A percentile compares a stretch with the other conserved stretches of the same genome.
Evolutionary conservation across 371 early-diverging fungal genomes (phyloP).

Genomic region (Lichtheimia ornata): DNA sequence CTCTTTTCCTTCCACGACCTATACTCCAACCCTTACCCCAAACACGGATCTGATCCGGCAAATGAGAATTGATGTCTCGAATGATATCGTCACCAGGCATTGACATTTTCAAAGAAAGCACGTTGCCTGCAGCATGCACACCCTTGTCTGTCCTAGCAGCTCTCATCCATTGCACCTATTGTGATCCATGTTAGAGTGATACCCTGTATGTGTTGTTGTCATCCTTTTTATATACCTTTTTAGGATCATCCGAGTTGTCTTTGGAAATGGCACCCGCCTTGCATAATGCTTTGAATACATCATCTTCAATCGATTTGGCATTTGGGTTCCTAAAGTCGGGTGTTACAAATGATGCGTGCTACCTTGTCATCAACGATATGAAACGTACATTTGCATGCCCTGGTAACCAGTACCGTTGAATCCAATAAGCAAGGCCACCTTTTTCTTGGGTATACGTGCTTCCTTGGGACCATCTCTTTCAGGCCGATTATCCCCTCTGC

Average conservation of each 20-base stretch:
- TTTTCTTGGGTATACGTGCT: slow-evolving; percentile 78
- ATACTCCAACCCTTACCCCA: too few species aligned
- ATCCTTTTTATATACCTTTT: slow-evolving; percentile 62
- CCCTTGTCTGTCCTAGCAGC: slow-evolving; percentile 99
- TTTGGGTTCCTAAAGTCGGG: slow-evolving; percentile 61
- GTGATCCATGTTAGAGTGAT: background rate
- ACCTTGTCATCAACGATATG: background rate
- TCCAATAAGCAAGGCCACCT: slow-evolving; percentile 87
- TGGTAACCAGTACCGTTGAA: slow-evolving; percentile 96
- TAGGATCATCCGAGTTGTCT: slow-evolving; percentile 76
- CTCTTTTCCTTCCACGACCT: too few species aligned
- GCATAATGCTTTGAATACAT: slow-evolving; percentile 75
- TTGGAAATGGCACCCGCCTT: slow-evolving; percentile 78
- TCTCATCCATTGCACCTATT: slow-evolving; percentile 77
- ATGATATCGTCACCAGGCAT: slow-evolving; percentile 60
- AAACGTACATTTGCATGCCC: slow-evolving; percentile 90
- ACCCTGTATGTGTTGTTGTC: background rate
- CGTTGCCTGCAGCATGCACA: slow-evolving; percentile 98
- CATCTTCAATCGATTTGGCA: slow-evolving; percentile 81
- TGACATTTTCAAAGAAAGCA: slow-evolving; percentile 92
- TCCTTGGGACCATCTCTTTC: slow-evolving; percentile 17
- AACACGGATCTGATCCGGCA: slow-evolving; percentile 84
- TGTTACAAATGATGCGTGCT: background rate
- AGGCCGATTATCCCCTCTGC: slow-evolving; percentile 1
- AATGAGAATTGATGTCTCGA: slow-evolving; percentile 67